phyloP scores from a whole-genome alignment of 495 filamentous ascomycete species.

The Aspergillus incahuasiensis region DNA sequence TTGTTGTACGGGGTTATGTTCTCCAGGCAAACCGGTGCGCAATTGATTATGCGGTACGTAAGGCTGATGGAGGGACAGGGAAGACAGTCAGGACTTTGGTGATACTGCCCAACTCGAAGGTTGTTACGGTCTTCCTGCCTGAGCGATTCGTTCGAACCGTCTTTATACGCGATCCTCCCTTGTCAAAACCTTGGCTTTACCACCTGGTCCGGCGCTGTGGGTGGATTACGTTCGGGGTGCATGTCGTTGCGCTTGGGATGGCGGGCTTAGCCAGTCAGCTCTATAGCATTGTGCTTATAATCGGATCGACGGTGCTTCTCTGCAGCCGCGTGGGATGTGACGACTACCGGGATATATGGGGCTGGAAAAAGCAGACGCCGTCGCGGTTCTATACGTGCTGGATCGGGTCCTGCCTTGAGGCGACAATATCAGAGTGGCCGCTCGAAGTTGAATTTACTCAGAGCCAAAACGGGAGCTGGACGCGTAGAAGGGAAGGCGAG shows the following conservation, averaged over 20 bases:
- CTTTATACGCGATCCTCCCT: background rate
- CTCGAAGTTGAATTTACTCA: no score
- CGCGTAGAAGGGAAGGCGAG: no score
- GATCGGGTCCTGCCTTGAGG: no score
- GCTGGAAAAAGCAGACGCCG: no score
- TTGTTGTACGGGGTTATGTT: background rate
- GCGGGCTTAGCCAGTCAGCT: background rate
- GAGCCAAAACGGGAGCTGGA: no score
- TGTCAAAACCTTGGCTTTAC: background rate
- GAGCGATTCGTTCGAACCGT: background rate
- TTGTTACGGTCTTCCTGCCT: background rate
- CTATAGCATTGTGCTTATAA: background rate
- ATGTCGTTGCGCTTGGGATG: background rate
- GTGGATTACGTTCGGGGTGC: background rate
- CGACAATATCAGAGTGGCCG: no score
- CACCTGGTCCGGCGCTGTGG: background rate
- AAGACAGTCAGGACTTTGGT: background rate
- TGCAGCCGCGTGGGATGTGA: background rate
- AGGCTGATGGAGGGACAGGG: background rate
- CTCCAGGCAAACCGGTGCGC: background rate
- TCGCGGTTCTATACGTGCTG: no score
- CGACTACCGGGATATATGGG: no score
- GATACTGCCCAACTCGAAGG: background rate
- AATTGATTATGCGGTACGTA: background rate
- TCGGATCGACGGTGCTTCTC: background rate